Conservation (phyloP, 495 filamentous ascomycete species). For the Letharia lupina region DNA sequence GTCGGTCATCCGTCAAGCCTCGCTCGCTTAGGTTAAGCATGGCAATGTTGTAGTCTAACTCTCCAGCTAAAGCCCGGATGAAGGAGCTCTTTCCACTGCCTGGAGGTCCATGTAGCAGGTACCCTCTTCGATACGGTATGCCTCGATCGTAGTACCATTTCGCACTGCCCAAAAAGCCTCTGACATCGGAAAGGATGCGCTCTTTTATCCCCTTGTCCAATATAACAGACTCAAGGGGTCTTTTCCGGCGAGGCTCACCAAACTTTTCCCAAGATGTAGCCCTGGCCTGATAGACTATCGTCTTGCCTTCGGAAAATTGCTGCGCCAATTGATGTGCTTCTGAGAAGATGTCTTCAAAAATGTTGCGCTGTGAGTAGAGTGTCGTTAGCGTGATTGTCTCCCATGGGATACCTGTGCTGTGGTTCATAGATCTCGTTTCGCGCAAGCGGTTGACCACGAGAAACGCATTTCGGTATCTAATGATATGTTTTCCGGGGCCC, state of each 20-base stretch:
- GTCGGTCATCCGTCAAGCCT: slow-evolving; percentile 84
- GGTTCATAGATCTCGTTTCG: slow-evolving; percentile 58
- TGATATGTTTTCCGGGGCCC: slow-evolving; percentile 76
- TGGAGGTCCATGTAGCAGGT: slow-evolving; percentile 87
- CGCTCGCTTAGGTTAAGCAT: slow-evolving; percentile 90
- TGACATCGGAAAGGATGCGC: slow-evolving; percentile 72
- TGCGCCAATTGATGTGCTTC: slow-evolving; percentile 75
- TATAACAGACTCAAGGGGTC: slow-evolving; percentile 80
- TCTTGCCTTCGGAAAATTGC: slow-evolving; percentile 81
- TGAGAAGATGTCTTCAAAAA: slow-evolving; percentile 77
- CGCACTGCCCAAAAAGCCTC: slow-evolving; percentile 68
- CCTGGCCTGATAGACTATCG: slow-evolving; percentile 77
- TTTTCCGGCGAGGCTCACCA: slow-evolving; percentile 77
- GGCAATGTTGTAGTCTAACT: slow-evolving; percentile 88
- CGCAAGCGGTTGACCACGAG: slow-evolving; percentile 80
- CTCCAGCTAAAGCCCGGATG: slow-evolving; percentile 87
- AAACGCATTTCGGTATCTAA: slow-evolving; percentile 78
- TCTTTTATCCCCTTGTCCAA: slow-evolving; percentile 81
- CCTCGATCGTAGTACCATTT: slow-evolving; percentile 92
- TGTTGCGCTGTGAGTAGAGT: slow-evolving; percentile 73
- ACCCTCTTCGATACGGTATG: slow-evolving; percentile 89
- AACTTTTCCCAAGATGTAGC: slow-evolving; percentile 78
- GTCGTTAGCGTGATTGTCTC: slow-evolving; percentile 91
- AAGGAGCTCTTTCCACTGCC: slow-evolving; percentile 95
- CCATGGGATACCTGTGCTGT: slow-evolving; percentile 77